Conservation (phyloP, 2,329 filamentous ascomycete genomes). For the Paecilomyces formosus region DNA sequence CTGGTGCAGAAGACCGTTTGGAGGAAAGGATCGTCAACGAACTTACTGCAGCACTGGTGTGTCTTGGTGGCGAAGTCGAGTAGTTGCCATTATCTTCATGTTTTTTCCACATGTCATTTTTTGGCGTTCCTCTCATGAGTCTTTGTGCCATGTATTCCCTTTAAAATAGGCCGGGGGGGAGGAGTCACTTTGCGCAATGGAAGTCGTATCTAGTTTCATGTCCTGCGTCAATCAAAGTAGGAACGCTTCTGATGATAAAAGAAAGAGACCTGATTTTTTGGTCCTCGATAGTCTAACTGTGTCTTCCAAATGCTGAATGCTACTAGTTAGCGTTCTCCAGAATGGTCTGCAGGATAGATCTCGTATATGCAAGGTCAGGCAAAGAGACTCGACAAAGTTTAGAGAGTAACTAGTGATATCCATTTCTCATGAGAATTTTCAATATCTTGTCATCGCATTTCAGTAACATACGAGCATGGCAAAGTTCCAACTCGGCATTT, state of each 20-base stretch:
- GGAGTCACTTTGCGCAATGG: not conserved
- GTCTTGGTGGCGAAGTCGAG: slow-evolving; percentile 32
- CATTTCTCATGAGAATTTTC: too few species aligned
- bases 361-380: too few species aligned
- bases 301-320: not conserved
- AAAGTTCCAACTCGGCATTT: too few species aligned
- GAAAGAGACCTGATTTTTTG: not conserved
- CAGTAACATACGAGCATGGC: too few species aligned
- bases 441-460: too few species aligned
- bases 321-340: too few species aligned
- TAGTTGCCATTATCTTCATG: slow-evolving; percentile 8
- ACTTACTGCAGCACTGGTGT: slow-evolving; percentile 48
- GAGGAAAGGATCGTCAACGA: slow-evolving; percentile 70
- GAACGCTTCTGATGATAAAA: not conserved
- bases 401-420: too few species aligned
- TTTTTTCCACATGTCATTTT: not conserved
- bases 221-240: not conserved
- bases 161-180: not conserved
- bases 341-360: too few species aligned
- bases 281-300: not conserved
- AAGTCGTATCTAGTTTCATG: not conserved
- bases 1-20: slow-evolving; percentile 54
- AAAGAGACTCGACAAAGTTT: too few species aligned
- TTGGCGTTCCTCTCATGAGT: not conserved
- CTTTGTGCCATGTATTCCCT: not conserved